A percentile compares a stretch with the other conserved stretches of the same genome.
Evolutionary conservation across 2,329 filamentous ascomycete species (phyloP).

Genomic region (Beauveria sp.): DNA sequence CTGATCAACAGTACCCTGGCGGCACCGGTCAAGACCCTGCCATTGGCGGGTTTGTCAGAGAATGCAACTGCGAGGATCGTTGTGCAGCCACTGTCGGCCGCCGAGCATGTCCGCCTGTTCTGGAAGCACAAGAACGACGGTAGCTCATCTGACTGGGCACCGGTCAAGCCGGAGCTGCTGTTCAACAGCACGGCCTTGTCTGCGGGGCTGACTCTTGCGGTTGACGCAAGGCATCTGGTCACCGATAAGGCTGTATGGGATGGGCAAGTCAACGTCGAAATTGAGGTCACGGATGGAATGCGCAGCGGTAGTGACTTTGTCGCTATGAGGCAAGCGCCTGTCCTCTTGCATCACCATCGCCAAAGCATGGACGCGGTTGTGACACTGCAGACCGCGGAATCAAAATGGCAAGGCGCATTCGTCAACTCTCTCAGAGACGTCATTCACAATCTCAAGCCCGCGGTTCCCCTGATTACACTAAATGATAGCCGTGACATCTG

Average conservation of each 20-base stretch:
- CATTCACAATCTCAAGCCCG: neutral
- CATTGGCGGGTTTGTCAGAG: neutral
- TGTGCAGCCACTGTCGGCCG: neutral
- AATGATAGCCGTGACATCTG: conserved; percentile 20
- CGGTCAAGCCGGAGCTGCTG: neutral
- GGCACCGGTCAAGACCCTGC: neutral
- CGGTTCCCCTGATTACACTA: neutral
- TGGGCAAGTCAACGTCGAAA: neutral
- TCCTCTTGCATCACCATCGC: conserved; percentile 11
- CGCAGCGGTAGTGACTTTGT: conserved; percentile 1
- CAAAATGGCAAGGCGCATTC: neutral
- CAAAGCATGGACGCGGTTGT: neutral
- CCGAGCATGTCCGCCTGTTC: neutral
- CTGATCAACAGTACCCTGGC: neutral
- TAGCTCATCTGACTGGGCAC: neutral
- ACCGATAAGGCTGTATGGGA: neutral
- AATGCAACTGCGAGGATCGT: neutral
- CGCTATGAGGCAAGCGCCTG: conserved; percentile 1
- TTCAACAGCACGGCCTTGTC: neutral
- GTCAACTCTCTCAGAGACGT: neutral
- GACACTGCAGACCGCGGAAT: neutral
- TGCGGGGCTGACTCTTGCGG: neutral
- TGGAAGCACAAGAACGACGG: neutral
- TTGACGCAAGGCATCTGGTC: neutral
- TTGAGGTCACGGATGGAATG: neutral